Evolutionary conservation across 495 filamentous ascomycete genomes (phyloP).

Genomic region (Halenospora varia): DNA sequence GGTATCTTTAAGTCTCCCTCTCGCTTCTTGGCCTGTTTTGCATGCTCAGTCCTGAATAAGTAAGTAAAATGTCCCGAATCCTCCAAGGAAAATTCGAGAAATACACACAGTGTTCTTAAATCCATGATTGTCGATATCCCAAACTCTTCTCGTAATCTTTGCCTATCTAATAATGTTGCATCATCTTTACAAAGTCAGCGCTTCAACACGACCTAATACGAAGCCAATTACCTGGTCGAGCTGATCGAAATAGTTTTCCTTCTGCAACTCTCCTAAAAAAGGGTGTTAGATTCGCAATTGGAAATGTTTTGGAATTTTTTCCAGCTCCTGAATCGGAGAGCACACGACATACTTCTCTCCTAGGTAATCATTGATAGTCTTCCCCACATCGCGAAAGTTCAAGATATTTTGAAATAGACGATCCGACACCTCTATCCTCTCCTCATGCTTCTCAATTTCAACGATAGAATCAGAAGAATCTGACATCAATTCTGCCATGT

Average conservation of each 20-base stretch:
- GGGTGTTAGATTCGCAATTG: too few relatives aligned
- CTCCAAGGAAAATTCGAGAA: too few relatives aligned
- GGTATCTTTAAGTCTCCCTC: conserved; percentile 37
- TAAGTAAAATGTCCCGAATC: conserved; percentile 6
- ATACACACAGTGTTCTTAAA: conserved; percentile 50
- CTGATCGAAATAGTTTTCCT: conserved; percentile 70
- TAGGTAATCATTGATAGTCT: conserved; percentile 58
- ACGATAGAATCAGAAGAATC: background rate
- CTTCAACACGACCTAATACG: conserved; percentile 1
- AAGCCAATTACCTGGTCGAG: conserved; percentile 53
- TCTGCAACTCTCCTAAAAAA: conserved; percentile 55
- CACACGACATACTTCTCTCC: conserved; percentile 43
- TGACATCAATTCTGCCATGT: background rate
- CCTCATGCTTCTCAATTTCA: background rate
- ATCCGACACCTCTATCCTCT: background rate
- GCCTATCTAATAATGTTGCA: conserved; percentile 60
- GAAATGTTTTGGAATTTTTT: too few relatives aligned
- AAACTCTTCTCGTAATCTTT: conserved; percentile 54
- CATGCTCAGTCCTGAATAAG: conserved; percentile 60
- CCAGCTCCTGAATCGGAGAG: background rate
- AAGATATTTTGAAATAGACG: conserved; percentile 57
- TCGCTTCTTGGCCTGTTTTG: conserved; percentile 64
- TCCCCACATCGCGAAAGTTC: conserved; percentile 86
- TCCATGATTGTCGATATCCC: conserved; percentile 71
- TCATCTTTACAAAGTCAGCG: conserved; percentile 49